Evolutionary conservation across 768 basidiomycete species (phyloP).

Genomic region (Polyporus arcularius): DNA sequence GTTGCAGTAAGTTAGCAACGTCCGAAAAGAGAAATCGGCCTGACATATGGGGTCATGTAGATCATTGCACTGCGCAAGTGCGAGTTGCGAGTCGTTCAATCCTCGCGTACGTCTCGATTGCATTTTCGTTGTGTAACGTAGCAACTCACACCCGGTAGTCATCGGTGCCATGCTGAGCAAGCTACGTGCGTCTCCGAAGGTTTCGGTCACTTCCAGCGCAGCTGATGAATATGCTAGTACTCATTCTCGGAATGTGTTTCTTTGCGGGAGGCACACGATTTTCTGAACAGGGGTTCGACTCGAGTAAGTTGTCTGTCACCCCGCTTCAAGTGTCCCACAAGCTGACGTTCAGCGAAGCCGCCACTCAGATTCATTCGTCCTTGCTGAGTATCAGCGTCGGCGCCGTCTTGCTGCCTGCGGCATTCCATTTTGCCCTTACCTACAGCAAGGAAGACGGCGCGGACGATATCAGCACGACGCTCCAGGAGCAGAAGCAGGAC

Average conservation of each 20-base stretch:
- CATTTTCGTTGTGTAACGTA: background rate
- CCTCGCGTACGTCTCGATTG: constrained; percentile 56
- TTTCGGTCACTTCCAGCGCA: background rate
- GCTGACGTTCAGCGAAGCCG: constrained; percentile 41
- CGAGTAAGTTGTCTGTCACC: constrained; percentile 45
- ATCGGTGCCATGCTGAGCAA: constrained; percentile 85
- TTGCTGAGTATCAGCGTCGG: constrained; percentile 76
- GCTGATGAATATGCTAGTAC: constrained; percentile 44
- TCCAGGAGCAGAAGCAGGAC: constrained; percentile 40
- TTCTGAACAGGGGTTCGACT: constrained; percentile 77
- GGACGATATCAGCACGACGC: constrained; percentile 16
- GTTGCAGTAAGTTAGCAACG: constrained; percentile 57
- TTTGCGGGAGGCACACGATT: constrained; percentile 79
- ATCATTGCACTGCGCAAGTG: constrained; percentile 83
- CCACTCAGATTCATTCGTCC: constrained; percentile 74
- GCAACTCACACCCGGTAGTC: constrained; percentile 42
- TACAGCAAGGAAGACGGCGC: constrained; percentile 15
- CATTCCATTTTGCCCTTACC: constrained; percentile 68
- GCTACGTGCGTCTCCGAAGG: constrained; percentile 44
- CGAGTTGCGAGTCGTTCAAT: constrained; percentile 79
- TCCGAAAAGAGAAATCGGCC: background rate
- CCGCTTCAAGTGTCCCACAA: background rate
- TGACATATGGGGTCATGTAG: constrained; percentile 34
- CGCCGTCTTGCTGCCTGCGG: constrained; percentile 76
- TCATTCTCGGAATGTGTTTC: constrained; percentile 85